These are phyloP conservation scores for Sanghuangporus sanghuang DNA, from an alignment of 1,284 basidiomycete genomes.

Conservation along the genomic window DNA sequence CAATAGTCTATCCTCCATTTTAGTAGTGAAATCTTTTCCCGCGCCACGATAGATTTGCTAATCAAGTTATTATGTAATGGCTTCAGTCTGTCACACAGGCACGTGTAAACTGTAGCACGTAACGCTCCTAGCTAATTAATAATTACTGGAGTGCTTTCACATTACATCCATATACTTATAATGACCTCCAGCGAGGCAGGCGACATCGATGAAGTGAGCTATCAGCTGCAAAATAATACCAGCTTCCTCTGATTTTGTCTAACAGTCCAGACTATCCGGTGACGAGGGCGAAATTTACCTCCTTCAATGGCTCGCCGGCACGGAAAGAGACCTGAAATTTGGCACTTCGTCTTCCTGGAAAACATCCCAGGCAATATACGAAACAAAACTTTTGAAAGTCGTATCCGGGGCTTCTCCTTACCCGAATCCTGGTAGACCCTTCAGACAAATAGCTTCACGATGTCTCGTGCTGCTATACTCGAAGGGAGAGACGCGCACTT, in stretches of 20 bases:
- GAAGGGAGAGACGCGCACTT: conserved; percentile 74
- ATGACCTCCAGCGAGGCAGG: neutral
- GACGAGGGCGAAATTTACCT: conserved; percentile 80
- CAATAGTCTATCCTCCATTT: too few relatives aligned
- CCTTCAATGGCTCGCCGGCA: conserved; percentile 74
- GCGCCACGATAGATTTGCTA: neutral
- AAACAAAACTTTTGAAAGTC: conserved; percentile 59
- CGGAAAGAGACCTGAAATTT: conserved; percentile 53
- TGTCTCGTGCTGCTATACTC: conserved; percentile 78
- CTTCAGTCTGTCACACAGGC: too few relatives aligned
- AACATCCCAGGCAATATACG: conserved; percentile 52
- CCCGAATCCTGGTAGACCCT: conserved; percentile 79
- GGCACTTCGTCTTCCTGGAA: conserved; percentile 56
- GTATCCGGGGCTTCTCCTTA: conserved; percentile 56
- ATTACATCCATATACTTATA: neutral
- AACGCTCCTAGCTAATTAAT: neutral
- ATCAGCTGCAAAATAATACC: neutral
- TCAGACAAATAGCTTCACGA: conserved; percentile 75
- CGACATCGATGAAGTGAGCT: neutral
- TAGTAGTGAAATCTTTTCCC: too few relatives aligned
- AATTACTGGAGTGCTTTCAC: neutral
- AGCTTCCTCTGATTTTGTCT: neutral
- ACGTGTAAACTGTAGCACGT: neutral
- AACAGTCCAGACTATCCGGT: conserved; percentile 61
- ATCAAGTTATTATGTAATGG: neutral